phyloP scores from a whole-genome alignment of 2,329 filamentous ascomycete genomes.

The Trichoderma simmonsii region DNA sequence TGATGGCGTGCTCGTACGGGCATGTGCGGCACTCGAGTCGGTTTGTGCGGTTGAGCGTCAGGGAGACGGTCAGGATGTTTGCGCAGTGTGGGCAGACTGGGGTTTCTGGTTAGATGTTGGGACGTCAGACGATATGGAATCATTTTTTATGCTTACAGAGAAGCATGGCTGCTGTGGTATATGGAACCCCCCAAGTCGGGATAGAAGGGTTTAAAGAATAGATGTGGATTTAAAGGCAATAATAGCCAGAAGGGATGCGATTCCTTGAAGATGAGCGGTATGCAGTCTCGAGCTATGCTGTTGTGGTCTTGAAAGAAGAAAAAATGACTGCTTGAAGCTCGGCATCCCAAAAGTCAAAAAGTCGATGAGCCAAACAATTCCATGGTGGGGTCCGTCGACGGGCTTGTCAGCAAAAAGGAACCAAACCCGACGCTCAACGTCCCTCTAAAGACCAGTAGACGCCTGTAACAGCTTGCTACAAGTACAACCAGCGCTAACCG shows the following conservation, averaged over 20 bases:
- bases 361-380: background rate
- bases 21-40: conserved; percentile 94
- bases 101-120: conserved; percentile 22
- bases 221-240: background rate
- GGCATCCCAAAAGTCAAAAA: conserved; percentile 7
- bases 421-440: no score
- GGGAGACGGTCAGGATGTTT: conserved; percentile 76
- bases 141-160: conserved; percentile 53
- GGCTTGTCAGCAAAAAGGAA: background rate
- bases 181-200: background rate
- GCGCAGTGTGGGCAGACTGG: conserved; percentile 79
- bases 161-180: conserved; percentile 49
- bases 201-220: background rate
- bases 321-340: background rate
- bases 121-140: background rate
- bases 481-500: background rate
- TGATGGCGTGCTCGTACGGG: conserved; percentile 84
- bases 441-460: no score
- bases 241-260: background rate
- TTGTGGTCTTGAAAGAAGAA: background rate
- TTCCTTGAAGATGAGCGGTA: background rate
- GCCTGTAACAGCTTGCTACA: background rate
- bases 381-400: conserved; percentile 3
- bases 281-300: background rate
- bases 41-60: conserved; percentile 60